phyloP scores from a whole-genome alignment of 148 eudicot species.

The Rhododendron griersonianum region DNA sequence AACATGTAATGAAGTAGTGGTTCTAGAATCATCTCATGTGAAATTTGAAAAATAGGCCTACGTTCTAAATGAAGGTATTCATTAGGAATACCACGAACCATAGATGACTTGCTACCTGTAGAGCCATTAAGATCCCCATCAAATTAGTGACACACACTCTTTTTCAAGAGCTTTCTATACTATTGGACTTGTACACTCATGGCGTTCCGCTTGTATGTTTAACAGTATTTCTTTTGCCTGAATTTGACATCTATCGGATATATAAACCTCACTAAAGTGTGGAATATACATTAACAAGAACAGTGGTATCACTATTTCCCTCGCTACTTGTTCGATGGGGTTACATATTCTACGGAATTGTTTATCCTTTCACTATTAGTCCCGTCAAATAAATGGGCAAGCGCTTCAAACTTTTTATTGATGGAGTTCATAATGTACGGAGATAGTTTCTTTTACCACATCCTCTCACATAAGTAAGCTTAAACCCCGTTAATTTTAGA shows the following conservation, averaged over 20 bases:
- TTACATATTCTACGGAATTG: neutral
- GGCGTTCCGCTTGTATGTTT: neutral
- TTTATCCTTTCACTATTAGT: neutral
- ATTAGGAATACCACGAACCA: neutral
- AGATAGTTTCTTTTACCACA: neutral
- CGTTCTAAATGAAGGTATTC: neutral
- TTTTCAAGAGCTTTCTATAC: neutral
- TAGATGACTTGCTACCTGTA: neutral
- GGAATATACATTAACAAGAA: neutral
- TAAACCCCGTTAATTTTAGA: neutral
- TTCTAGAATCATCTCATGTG: neutral
- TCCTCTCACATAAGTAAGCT: neutral
- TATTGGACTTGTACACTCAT: neutral
- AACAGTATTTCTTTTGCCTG: neutral
- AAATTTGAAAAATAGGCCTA: neutral
- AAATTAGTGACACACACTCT: neutral
- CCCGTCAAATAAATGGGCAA: neutral
- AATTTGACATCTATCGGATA: neutral
- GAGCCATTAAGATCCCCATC: neutral
- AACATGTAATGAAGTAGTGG: neutral
- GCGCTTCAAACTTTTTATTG: neutral
- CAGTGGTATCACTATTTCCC: neutral
- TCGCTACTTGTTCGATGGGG: neutral
- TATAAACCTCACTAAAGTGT: neutral
- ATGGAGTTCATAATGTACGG: neutral